phyloP scores from a whole-genome alignment of 83 land plant species.

The Thuja plicata region DNA sequence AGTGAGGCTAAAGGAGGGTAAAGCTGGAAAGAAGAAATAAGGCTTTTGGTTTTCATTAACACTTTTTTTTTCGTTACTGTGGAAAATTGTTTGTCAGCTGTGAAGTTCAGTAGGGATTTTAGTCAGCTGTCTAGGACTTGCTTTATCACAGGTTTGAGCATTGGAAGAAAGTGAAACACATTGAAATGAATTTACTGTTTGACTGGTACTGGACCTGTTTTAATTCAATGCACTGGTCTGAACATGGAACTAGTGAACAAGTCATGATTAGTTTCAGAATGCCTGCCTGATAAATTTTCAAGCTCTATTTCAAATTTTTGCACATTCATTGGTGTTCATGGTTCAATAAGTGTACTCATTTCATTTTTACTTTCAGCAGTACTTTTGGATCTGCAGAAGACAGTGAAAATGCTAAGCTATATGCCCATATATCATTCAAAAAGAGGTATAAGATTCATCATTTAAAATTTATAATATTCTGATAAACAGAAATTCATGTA shows the following conservation, averaged over 20 bases:
- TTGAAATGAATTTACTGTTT: neutral
- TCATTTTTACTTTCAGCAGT: neutral
- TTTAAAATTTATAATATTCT: neutral
- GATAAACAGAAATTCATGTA: neutral
- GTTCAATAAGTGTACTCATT: neutral
- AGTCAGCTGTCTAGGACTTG: neutral
- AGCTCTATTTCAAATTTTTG: neutral
- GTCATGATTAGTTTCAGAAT: neutral
- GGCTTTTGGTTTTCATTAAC: neutral
- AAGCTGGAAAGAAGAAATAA: conserved; percentile 98
- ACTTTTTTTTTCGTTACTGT: neutral
- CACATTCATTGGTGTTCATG: neutral
- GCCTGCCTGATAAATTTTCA: neutral
- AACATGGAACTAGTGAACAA: neutral
- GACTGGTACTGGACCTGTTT: neutral
- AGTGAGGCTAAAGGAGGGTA: conserved; percentile 89
- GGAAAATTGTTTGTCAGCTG: neutral
- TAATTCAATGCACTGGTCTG: neutral
- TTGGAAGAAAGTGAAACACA: neutral
- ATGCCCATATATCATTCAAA: neutral
- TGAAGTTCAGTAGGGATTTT: neutral
- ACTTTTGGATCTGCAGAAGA: neutral
- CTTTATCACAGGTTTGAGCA: neutral
- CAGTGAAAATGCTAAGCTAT: neutral
- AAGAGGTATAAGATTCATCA: neutral